Evolutionary conservation across 2,329 filamentous ascomycete species (phyloP).

Genomic region (Ophiostoma angusticollis): DNA sequence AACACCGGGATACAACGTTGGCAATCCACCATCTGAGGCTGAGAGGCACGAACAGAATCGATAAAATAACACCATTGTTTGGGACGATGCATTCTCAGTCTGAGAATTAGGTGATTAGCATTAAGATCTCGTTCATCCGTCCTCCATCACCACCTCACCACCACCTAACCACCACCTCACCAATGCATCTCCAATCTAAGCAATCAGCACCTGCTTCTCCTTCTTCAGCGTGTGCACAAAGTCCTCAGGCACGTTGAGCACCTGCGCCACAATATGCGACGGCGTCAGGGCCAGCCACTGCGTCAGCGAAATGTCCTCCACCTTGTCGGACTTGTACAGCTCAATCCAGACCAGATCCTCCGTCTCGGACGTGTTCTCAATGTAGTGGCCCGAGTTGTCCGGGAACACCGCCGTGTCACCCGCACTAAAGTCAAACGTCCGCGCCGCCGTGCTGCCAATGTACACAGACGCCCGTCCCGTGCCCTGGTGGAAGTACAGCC

Average conservation of each 20-base stretch:
- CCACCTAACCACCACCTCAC: too few relatives aligned
- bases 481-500: slow-evolving; percentile 58
- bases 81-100: too few relatives aligned
- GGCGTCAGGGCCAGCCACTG: slow-evolving; percentile 61
- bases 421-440: slow-evolving; percentile 53
- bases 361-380: slow-evolving; percentile 49
- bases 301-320: slow-evolving; percentile 52
- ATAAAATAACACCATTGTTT: too few relatives aligned
- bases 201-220: slow-evolving; percentile 48
- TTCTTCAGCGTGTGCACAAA: slow-evolving; percentile 46
- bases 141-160: too few relatives aligned
- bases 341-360: slow-evolving; percentile 57
- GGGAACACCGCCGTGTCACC: slow-evolving; percentile 59
- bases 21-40: too few relatives aligned
- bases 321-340: slow-evolving; percentile 54
- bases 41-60: too few relatives aligned
- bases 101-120: too few relatives aligned
- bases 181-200: too few relatives aligned
- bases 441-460: slow-evolving; percentile 44
- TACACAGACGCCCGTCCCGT: slow-evolving; percentile 51
- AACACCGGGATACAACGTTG: too few relatives aligned
- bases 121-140: too few relatives aligned
- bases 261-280: slow-evolving; percentile 45
- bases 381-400: slow-evolving; percentile 53
- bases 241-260: slow-evolving; percentile 44